These are phyloP conservation scores for Fusarium chaquense DNA, from an alignment of 2,329 filamentous ascomycete species.

Conservation along the genomic window DNA sequence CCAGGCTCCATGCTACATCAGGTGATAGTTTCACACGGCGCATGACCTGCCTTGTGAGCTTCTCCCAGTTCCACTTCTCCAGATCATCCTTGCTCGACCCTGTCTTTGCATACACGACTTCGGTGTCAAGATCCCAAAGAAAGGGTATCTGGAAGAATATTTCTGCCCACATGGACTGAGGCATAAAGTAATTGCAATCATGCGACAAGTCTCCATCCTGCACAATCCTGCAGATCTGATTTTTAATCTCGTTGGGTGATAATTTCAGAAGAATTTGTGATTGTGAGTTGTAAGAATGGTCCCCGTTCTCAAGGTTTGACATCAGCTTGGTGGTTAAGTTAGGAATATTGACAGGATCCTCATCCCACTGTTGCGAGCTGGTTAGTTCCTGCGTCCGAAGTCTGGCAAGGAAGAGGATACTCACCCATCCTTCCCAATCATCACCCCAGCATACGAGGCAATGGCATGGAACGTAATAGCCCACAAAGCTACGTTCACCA, in stretches of 20 bases:
- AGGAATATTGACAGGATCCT: neutral
- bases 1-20: no score
- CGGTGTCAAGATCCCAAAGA: slow-evolving; percentile 4
- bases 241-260: neutral
- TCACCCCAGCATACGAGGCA: neutral
- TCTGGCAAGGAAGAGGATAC: rapidly evolving
- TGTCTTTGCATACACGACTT: neutral
- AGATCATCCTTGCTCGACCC: neutral
- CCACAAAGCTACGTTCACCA: rapidly evolving
- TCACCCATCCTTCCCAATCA: slow-evolving; percentile 17
- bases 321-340: neutral
- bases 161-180: neutral
- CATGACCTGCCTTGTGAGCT: neutral
- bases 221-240: neutral
- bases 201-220: neutral
- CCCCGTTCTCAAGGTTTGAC: neutral
- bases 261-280: neutral
- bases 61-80: slow-evolving; percentile 13
- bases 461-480: neutral
- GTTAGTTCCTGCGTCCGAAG: neutral
- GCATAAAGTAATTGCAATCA: slow-evolving; percentile 2
- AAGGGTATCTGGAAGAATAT: neutral
- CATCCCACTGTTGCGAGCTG: neutral
- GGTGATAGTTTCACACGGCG: neutral
- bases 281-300: neutral